Conservation (phyloP, 345 rosid species). For the Salix suchowensis region DNA sequence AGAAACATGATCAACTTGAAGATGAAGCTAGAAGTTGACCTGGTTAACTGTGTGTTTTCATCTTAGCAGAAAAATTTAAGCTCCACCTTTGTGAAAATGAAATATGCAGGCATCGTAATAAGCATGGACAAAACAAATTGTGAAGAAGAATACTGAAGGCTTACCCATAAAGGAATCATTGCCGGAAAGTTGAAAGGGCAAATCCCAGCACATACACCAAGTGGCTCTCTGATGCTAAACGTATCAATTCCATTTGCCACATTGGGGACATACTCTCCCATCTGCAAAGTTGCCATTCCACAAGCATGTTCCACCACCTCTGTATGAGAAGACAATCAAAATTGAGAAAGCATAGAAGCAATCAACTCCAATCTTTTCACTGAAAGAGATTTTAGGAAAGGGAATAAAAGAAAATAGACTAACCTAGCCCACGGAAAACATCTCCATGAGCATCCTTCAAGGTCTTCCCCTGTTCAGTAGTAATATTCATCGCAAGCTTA, state of each 20-base stretch:
- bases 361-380: neutral
- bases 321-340: conserved; percentile 18
- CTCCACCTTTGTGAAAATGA: neutral
- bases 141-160: neutral
- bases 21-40: neutral
- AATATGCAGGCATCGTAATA: neutral
- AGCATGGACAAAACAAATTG: neutral
- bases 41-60: neutral
- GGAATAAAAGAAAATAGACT: conserved; percentile 11
- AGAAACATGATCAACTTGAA: neutral
- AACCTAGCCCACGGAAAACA: conserved; percentile 94
- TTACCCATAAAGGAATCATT: conserved; percentile 98
- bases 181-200: conserved; percentile 99
- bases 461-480: conserved; percentile 95
- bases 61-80: neutral
- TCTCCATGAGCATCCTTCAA: conserved; percentile 98
- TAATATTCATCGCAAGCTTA: conserved; percentile 83
- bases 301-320: conserved; percentile 99
- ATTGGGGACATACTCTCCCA: conserved; percentile 93
- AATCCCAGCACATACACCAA: conserved; percentile 97
- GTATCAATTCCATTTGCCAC: conserved; percentile 93
- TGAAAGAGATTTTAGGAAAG: conserved; percentile 7
- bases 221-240: conserved; percentile 84
- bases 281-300: conserved; percentile 92
- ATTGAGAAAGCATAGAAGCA: neutral